Evolutionary conservation across 2,329 filamentous ascomycete genomes (phyloP).

Genomic region (Alternaria consortialis): DNA sequence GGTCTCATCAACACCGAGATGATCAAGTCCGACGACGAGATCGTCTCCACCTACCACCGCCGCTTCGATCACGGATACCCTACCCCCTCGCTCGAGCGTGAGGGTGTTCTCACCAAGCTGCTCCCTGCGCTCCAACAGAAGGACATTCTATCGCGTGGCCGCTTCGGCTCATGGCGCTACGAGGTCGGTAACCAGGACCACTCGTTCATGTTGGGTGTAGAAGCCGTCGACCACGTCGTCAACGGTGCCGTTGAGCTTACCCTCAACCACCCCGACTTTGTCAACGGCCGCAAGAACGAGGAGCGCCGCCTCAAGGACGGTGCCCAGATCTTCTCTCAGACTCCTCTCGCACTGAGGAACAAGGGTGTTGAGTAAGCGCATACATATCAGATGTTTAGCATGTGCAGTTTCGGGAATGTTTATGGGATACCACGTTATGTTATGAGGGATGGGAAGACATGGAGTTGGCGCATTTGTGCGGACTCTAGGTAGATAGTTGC

Average conservation of each 20-base stretch:
- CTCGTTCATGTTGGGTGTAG: constrained; percentile 96
- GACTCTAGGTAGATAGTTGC: constrained; percentile 14
- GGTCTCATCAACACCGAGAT: constrained; percentile 98
- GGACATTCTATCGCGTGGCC: constrained; percentile 94
- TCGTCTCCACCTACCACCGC: constrained; percentile 97
- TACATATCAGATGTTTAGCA: constrained; percentile 21
- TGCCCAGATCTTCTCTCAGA: constrained; percentile 65
- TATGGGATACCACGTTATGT: constrained; percentile 26
- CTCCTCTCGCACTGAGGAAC: constrained; percentile 39
- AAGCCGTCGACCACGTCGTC: constrained; percentile 89
- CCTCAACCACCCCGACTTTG: constrained; percentile 95
- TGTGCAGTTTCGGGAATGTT: constrained; percentile 19
- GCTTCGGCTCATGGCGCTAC: constrained; percentile 98
- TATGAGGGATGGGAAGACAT: constrained; percentile 13
- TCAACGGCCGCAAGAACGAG: constrained; percentile 78
- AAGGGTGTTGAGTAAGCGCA: constrained; percentile 30
- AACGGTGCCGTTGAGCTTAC: constrained; percentile 91
- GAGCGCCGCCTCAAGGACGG: constrained; percentile 70
- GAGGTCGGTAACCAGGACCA: constrained; percentile 98
- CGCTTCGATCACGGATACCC: constrained; percentile 98
- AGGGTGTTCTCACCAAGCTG: constrained; percentile 90
- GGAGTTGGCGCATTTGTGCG: constrained; percentile 17
- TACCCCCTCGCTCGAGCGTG: constrained; percentile 92
- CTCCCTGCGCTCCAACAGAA: constrained; percentile 90
- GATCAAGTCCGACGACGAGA: constrained; percentile 89